phyloP scores from a whole-genome alignment of 768 basidiomycete genomes.

The Boletus reticulatus region DNA sequence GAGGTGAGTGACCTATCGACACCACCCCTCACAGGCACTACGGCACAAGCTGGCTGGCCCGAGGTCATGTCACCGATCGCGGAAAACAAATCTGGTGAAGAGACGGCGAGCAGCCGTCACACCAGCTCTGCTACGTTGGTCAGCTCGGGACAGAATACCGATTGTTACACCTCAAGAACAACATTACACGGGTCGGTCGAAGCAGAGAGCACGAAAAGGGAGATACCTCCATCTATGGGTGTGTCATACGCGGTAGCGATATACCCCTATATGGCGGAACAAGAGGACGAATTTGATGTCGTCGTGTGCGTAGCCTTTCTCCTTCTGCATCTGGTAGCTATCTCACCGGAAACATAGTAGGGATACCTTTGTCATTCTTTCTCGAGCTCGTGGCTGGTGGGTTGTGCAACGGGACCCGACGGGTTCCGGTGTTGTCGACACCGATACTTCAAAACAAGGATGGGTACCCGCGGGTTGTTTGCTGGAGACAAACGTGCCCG shows the following conservation, averaged over 20 bases:
- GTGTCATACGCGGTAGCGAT: conserved; percentile 96
- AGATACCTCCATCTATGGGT: conserved; percentile 46
- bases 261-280: conserved; percentile 98
- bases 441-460: conserved; percentile 79
- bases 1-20: conserved; percentile 64
- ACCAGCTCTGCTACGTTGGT: conserved; percentile 33
- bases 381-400: conserved; percentile 98
- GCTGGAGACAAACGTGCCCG: conserved; percentile 89
- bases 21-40: conserved; percentile 55
- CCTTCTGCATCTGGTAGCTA: neutral
- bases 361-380: conserved; percentile 90
- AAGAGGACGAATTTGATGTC: conserved; percentile 98
- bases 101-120: conserved; percentile 37
- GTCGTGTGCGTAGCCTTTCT: conserved; percentile 66
- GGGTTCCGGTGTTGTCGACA: conserved; percentile 75
- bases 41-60: conserved; percentile 73
- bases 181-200: conserved; percentile 23
- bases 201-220: conserved; percentile 36
- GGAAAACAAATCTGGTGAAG: conserved; percentile 47
- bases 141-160: conserved; percentile 31
- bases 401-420: conserved; percentile 93
- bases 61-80: conserved; percentile 63
- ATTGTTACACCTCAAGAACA: conserved; percentile 20
- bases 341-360: conserved; percentile 48
- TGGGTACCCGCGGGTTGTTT: conserved; percentile 99